These are phyloP conservation scores for Pyrus bretschneideri DNA, from an alignment of 306 rosid genomes.

Conservation along the genomic window DNA sequence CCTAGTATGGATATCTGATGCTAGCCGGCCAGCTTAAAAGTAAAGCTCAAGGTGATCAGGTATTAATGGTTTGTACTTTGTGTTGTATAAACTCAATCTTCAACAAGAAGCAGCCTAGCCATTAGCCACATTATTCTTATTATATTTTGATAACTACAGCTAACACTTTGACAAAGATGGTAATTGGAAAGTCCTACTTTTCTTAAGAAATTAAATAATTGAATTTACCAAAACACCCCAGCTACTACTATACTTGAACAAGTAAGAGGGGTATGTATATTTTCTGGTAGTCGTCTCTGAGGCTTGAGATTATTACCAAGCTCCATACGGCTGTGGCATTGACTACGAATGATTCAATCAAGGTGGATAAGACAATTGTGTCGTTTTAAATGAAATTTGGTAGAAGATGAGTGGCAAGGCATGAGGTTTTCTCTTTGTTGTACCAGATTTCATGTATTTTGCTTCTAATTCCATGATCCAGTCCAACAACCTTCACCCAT, in stretches of 20 bases:
- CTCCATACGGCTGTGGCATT: not conserved
- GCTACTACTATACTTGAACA: not conserved
- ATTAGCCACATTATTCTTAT: constrained; percentile 9
- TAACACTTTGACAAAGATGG: constrained; percentile 69
- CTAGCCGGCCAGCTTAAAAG: not conserved
- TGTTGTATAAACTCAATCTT: constrained; percentile 32
- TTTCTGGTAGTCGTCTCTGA: not conserved
- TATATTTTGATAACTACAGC: constrained; percentile 32
- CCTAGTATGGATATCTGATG: not conserved
- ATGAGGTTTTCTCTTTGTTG: constrained; percentile 36
- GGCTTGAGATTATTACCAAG: not conserved
- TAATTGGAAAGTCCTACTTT: not conserved
- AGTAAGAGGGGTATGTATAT: not conserved
- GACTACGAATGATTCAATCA: constrained; percentile 13
- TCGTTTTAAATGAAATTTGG: not conserved
- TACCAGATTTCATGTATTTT: constrained; percentile 7
- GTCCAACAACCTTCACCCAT: constrained; percentile 92
- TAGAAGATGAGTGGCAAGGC: constrained; percentile 14
- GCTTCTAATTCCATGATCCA: constrained; percentile 29
- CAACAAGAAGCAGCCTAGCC: constrained; percentile 33
- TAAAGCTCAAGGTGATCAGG: constrained; percentile 23
- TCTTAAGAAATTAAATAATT: not conserved
- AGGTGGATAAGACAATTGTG: constrained; percentile 13
- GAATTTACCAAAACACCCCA: constrained; percentile 15
- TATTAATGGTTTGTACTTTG: constrained; percentile 34